A percentile compares a stretch with the other conserved stretches of the same genome.
These are phyloP conservation scores for Schizochytrium sp. DNA, from an alignment of 108 stramenopile species.

Conservation along the genomic window DNA sequence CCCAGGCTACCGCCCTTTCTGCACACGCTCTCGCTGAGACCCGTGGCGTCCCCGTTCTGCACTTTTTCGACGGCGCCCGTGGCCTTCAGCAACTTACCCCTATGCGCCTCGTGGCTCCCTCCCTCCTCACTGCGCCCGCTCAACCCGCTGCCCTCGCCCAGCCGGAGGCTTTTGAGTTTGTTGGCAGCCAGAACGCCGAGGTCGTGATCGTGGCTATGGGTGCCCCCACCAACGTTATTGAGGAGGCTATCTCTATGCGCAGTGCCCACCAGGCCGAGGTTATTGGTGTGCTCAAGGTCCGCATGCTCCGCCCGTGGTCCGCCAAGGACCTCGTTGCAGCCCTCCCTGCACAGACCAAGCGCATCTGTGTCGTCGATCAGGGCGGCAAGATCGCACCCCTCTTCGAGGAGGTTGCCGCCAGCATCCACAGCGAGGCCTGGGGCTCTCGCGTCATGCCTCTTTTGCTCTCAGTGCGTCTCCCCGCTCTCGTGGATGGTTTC, in stretches of 20 bases:
- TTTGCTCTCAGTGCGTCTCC: constrained; percentile 22
- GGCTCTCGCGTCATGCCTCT: background rate
- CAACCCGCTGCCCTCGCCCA: constrained; percentile 46
- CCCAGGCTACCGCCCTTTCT: constrained; percentile 24
- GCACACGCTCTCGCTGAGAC: constrained; percentile 29
- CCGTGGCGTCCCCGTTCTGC: constrained; percentile 21
- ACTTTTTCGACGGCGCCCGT: constrained; percentile 54
- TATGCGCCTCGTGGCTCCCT: constrained; percentile 19
- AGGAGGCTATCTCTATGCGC: background rate
- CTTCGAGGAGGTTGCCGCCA: constrained; percentile 42
- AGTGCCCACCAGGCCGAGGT: constrained; percentile 4
- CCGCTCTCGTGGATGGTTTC: background rate
- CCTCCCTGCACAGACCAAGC: background rate
- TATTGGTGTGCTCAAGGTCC: background rate
- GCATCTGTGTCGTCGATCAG: constrained; percentile 60
- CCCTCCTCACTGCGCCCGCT: constrained; percentile 49
- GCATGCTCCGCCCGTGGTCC: constrained; percentile 53
- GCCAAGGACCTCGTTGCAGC: background rate
- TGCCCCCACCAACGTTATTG: constrained; percentile 6
- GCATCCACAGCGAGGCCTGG: constrained; percentile 43
- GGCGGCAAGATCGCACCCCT: constrained; percentile 3
- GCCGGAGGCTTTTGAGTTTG: constrained; percentile 22
- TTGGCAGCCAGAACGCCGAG: constrained; percentile 26
- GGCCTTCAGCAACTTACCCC: constrained; percentile 6
- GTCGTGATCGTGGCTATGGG: constrained; percentile 40